Evolutionary conservation across 306 rosid genomes (phyloP), one percentile per base, ranked within the genome.

Genomic region (Sicyos baderoa): DNA sequence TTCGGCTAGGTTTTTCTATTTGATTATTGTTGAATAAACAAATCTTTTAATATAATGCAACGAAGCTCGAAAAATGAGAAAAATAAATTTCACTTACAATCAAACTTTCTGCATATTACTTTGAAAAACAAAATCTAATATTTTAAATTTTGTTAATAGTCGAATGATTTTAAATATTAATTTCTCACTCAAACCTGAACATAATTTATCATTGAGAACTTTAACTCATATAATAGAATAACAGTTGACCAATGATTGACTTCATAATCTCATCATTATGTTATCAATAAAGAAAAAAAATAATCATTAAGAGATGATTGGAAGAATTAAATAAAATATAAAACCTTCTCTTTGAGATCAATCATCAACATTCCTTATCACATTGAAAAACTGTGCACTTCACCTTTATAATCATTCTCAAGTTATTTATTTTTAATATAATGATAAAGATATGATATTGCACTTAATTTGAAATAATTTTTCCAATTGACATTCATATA

Each of bases 171-270:
- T 12, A 15, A 49, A 49, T 49, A 49, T 51, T 51, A 3, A 6
- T 51, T 18, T 18, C 4, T 13, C 11, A 7, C 12, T 27, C 44
- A 58, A 58, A 27, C 45, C 16, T 25, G 21, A 29, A 59, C 35
- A 59, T 59, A 59, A 35, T 35, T 35, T 35, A 35, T 35, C 40
- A 35, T 2, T 35, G 6, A 35, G 5, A 35, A 35, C 40, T 35
- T 35, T 35, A 6, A 35, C 7, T 0, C n/a, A 2, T 29, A 29
- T 7, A 37, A 61, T n/a, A n/a, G 11, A 61, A 62, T 32, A 62
- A 60, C 9, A 62, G 27, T 62, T 62, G 68, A 62, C 68, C 14
- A 37, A 17, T 17, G 50, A 61, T 61, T 35, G 49, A 62, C 68
- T 62, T 18, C n/a, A 40, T 62, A 62, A 62, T 10, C 68, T 40